These are phyloP conservation scores for Moesziomyces sp. DNA, from an alignment of 1,284 basidiomycete genomes.

Conservation along the genomic window DNA sequence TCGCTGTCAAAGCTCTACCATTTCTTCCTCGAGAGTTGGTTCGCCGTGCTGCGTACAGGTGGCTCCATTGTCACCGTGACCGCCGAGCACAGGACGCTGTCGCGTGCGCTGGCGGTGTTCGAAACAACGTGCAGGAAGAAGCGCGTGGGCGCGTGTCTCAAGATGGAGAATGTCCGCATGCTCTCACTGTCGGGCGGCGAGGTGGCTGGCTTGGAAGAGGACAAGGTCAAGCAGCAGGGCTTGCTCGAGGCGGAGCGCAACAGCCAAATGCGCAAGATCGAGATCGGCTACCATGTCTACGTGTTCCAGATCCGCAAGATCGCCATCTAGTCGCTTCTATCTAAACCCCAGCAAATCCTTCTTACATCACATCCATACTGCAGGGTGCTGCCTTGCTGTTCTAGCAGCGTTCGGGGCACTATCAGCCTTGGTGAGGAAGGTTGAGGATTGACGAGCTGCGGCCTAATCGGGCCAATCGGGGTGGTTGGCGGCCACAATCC, in stretches of 20 bases:
- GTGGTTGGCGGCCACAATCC: too few relatives aligned
- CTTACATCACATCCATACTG: too few relatives aligned
- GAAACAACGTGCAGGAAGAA: slow-evolving; percentile 42
- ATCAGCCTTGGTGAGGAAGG: too few relatives aligned
- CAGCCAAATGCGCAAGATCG: slow-evolving; percentile 41
- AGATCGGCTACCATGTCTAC: slow-evolving; percentile 52
- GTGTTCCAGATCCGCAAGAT: slow-evolving; percentile 42
- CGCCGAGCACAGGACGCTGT: slow-evolving; percentile 42
- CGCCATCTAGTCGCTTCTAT: slow-evolving; percentile 9
- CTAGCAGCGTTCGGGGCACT: too few relatives aligned
- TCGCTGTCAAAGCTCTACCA: slow-evolving; percentile 40
- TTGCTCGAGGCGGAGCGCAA: slow-evolving; percentile 29
- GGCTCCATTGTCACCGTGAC: slow-evolving; percentile 43
- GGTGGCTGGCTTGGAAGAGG: slow-evolving; percentile 19
- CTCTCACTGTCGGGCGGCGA: neutral
- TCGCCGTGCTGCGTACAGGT: slow-evolving; percentile 34
- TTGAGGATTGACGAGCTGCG: too few relatives aligned
- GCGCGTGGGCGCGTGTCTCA: slow-evolving; percentile 15
- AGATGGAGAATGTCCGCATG: slow-evolving; percentile 36
- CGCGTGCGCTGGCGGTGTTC: slow-evolving; percentile 30
- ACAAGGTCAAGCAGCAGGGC: slow-evolving; percentile 33
- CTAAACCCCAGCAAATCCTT: too few relatives aligned
- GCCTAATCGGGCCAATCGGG: too few relatives aligned
- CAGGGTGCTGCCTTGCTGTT: too few relatives aligned
- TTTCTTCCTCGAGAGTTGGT: slow-evolving; percentile 41